Base-by-base conservation (phyloP, 306 rosid genomes). In the Malus fusca region DNA sequence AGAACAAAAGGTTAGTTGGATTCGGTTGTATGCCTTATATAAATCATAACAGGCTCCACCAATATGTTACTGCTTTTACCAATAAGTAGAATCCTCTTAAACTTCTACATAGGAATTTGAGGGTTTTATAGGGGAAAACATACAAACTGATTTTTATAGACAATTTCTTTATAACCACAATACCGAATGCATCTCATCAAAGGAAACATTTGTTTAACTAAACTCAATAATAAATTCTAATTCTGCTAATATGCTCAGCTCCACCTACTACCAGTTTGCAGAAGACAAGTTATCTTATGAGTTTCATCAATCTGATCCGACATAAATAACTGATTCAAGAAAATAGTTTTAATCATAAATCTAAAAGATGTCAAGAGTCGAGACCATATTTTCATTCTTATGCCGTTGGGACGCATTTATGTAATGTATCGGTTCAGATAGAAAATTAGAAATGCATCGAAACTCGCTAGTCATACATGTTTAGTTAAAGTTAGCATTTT, bases 1-100 rank as follows among this genome's bases (percentile, higher is more conserved):
- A 26, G 64, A 61, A 70, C 3, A 35, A 70, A 74, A 66, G 66
- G 75, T 84, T 78, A 78, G 85, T 58, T 73, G 48, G 44, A 66
- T 21, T 40, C 67, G 9, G 60, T 61, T 61, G 23, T 63, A 64
- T 13, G 61, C 63, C 14, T 44, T 4, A 51, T 21, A 42, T 37
- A 43, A 18, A 62, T 51, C 68, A 64, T 64, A 33, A 31, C 33
- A 35, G 63, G 63, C 66, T 35, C 6, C 71, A 21, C 22, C 13
- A 42, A 28, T 6, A 58, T 23, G 53, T 23, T 58, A 37, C 9
- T 10, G 2, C 17, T 58, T 35, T 37, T 23, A 23, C 67, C 53
- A 37, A 37, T 35, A 25, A 25, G 35, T 5, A 61, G 35, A 61
- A 61, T 6, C 66, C 66, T 13, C 66, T 63, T 15, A 26, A 69